phyloP scores from a whole-genome alignment of 2,329 filamentous ascomycete species.

The Trichoderma koningiopsis region DNA sequence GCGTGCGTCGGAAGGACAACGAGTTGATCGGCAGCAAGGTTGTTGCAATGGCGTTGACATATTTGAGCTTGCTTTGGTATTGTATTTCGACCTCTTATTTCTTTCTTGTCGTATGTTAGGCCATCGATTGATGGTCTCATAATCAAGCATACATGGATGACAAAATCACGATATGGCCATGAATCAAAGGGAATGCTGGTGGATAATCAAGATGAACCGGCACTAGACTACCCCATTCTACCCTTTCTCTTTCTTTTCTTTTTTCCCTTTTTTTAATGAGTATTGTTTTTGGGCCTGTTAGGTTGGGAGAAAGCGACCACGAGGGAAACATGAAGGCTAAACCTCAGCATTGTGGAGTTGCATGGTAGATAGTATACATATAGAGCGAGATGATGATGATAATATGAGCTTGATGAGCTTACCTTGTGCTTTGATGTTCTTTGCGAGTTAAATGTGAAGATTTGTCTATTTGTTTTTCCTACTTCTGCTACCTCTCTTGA shows the following conservation, averaged over 20 bases:
- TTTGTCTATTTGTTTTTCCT: neutral
- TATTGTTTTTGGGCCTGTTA: neutral
- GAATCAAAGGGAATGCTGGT: neutral
- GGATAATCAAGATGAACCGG: neutral
- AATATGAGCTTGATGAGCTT: neutral
- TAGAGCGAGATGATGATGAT: neutral
- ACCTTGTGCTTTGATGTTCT: neutral
- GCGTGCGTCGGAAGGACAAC: neutral
- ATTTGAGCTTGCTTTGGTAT: constrained; percentile 11
- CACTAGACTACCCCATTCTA: neutral
- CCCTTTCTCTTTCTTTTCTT: neutral
- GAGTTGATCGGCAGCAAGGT: neutral
- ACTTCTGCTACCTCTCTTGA: neutral
- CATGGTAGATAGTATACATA: neutral
- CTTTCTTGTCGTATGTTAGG: neutral
- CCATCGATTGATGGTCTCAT: neutral
- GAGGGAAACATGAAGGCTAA: neutral
- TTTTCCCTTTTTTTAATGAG: neutral
- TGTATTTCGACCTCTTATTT: neutral
- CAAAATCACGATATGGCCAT: neutral
- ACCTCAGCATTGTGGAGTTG: neutral
- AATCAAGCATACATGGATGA: neutral
- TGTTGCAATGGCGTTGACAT: neutral
- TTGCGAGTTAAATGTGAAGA: neutral
- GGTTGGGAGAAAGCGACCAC: neutral